Percentiles rank a stretch among this genome's conserved stretches.
phyloP scores from a whole-genome alignment of 257 asterid species.

The Paraleonurus japonicus region DNA sequence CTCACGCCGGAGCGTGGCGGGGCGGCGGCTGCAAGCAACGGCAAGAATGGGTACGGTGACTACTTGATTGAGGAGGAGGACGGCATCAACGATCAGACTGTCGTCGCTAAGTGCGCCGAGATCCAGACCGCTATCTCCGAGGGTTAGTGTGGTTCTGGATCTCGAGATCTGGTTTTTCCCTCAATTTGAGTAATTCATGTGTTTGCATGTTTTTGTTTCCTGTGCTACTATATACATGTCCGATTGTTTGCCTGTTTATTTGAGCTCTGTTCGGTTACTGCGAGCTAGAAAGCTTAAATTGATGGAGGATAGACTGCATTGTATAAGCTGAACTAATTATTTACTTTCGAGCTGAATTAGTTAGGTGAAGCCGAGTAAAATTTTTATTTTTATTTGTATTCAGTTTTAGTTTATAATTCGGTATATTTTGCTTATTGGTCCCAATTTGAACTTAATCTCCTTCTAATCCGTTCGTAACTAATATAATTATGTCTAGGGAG shows the following conservation, averaged over 20 bases:
- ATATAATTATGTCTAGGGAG: too few relatives aligned
- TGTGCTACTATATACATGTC: background rate
- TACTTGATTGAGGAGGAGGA: conserved; percentile 89
- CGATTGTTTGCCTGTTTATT: background rate
- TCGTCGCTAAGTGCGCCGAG: conserved; percentile 79
- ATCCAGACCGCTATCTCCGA: conserved; percentile 84
- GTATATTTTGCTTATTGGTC: background rate
- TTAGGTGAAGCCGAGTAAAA: conserved; percentile 15
- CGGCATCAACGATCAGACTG: conserved; percentile 62
- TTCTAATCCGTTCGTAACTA: too few relatives aligned
- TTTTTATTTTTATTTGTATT: background rate
- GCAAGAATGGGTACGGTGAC: conserved; percentile 63
- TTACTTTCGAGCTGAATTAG: background rate
- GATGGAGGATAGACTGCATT: background rate
- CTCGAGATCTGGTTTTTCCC: conserved; percentile 39
- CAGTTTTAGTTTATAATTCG: conserved; percentile 5
- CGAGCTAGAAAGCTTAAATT: background rate
- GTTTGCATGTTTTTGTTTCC: conserved; percentile 2
- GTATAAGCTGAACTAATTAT: background rate
- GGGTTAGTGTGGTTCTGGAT: conserved; percentile 48
- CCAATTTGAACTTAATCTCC: background rate
- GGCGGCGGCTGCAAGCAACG: conserved; percentile 33
- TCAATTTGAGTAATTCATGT: conserved; percentile 10
- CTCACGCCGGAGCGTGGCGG: conserved; percentile 35
- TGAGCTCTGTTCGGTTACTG: background rate